Conservation (phyloP, 208 protist species). For the Ichthyophonus hoferi region DNA sequence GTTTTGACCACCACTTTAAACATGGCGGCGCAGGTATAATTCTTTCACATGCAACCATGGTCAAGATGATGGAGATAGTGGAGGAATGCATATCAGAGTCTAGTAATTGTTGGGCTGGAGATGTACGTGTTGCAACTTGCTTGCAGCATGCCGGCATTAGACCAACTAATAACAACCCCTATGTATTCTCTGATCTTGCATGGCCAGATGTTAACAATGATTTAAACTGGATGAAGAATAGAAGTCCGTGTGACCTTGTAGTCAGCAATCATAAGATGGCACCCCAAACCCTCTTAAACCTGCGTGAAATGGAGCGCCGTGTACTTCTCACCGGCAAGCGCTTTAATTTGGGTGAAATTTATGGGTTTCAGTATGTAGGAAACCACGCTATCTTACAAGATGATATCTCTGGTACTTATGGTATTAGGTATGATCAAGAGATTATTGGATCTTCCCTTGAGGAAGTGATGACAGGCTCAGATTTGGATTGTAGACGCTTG, state of each 20-base stretch:
- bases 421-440: background rate
- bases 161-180: background rate
- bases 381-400: background rate
- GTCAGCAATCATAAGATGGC: background rate
- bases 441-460: too few species aligned
- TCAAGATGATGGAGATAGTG: background rate
- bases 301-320: background rate
- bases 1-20: background rate
- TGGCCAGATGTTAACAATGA: background rate
- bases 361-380: background rate
- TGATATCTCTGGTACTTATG: background rate
- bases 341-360: background rate
- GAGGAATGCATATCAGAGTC: background rate
- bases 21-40: background rate
- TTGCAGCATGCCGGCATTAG: background rate
- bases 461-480: too few species aligned
- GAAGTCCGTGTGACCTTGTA: background rate
- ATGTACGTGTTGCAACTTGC: background rate
- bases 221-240: too few species aligned
- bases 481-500: background rate
- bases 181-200: background rate
- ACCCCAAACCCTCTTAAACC: background rate
- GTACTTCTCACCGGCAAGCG: background rate
- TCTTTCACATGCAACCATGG: constrained; percentile 11
- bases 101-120: background rate